Conservation (phyloP, 2,329 filamentous ascomycete genomes). For the Ophioceras dolichostomum region DNA sequence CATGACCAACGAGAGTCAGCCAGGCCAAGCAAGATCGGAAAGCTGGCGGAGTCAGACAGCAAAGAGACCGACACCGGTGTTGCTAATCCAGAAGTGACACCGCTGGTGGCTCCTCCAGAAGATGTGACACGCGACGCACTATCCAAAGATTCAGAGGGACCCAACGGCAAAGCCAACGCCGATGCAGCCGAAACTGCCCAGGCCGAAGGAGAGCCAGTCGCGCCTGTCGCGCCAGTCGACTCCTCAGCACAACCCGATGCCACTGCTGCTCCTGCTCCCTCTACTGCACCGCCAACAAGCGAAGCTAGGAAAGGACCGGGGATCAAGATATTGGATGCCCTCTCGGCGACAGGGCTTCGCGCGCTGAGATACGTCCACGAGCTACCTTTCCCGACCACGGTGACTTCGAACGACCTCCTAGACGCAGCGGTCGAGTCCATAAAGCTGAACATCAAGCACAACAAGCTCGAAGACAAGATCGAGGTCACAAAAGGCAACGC, state of each 20-base stretch:
- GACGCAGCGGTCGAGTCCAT: constrained; percentile 68
- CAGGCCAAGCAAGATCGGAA: constrained; percentile 14
- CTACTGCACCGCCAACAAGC: too few species aligned
- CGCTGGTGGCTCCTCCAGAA: too few species aligned
- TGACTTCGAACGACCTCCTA: constrained; percentile 87
- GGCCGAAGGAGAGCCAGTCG: constrained; percentile 5
- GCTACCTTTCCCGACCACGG: constrained; percentile 67
- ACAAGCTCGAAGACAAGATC: constrained; percentile 60
- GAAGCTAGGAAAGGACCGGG: too few species aligned
- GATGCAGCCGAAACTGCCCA: constrained; percentile 4
- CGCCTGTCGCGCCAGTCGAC: constrained; percentile 16
- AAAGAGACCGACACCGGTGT: constrained; percentile 7
- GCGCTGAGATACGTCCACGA: constrained; percentile 88
- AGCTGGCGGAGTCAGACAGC: constrained; percentile 26
- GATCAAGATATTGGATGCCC: constrained; percentile 85
- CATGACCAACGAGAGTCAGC: constrained; percentile 13
- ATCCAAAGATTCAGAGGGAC: too few species aligned
- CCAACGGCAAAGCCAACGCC: too few species aligned
- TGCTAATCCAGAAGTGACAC: constrained; percentile 1
- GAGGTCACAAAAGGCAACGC: constrained; percentile 70
- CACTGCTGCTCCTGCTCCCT: too few species aligned
- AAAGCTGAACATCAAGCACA: constrained; percentile 73
- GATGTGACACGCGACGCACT: too few species aligned
- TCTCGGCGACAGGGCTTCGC: constrained; percentile 86
- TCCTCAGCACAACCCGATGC: too few species aligned